Evolutionary conservation across 1,284 basidiomycete genomes (phyloP).

Genomic region (Laetiporus sulphureus): DNA sequence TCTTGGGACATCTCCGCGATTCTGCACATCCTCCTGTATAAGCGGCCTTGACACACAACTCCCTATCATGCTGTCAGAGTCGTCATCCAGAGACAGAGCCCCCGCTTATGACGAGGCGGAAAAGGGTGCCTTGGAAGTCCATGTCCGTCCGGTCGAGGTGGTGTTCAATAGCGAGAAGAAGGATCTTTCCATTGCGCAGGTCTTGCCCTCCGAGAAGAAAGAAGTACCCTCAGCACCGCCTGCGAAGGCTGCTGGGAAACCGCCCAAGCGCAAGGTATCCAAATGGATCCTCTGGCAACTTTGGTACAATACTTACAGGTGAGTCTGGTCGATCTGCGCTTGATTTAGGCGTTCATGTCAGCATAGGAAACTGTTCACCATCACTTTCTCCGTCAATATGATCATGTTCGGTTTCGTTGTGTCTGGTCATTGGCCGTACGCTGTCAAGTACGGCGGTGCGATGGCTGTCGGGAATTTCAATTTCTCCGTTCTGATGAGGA

Average conservation of each 20-base stretch:
- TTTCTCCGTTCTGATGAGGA: slow-evolving; percentile 47
- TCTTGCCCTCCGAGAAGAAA: slow-evolving; percentile 35
- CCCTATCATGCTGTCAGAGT: slow-evolving; percentile 19
- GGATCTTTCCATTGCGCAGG: slow-evolving; percentile 13
- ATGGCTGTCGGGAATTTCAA: slow-evolving; percentile 52
- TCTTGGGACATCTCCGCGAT: no score
- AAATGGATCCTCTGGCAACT: slow-evolving; percentile 51
- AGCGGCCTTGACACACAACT: no score
- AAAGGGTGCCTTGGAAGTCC: slow-evolving; percentile 45
- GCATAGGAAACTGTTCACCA: slow-evolving; percentile 58
- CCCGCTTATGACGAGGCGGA: slow-evolving; percentile 46
- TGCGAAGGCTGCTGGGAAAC: slow-evolving; percentile 23
- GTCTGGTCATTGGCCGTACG: slow-evolving; percentile 61
- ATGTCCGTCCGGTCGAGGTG: slow-evolving; percentile 20
- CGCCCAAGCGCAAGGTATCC: slow-evolving; percentile 40
- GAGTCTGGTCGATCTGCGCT: slow-evolving; percentile 1
- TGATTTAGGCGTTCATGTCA: no score
- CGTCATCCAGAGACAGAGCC: slow-evolving; percentile 23
- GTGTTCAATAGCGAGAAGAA: slow-evolving; percentile 33
- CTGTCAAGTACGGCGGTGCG: slow-evolving; percentile 49
- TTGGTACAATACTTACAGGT: slow-evolving; percentile 72
- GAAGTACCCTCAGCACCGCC: slow-evolving; percentile 26
- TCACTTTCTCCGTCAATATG: slow-evolving; percentile 52
- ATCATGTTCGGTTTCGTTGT: slow-evolving; percentile 54
- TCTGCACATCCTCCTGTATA: no score